Conservation (phyloP, 2,329 filamentous ascomycete species). For the Curvularia lunata region DNA sequence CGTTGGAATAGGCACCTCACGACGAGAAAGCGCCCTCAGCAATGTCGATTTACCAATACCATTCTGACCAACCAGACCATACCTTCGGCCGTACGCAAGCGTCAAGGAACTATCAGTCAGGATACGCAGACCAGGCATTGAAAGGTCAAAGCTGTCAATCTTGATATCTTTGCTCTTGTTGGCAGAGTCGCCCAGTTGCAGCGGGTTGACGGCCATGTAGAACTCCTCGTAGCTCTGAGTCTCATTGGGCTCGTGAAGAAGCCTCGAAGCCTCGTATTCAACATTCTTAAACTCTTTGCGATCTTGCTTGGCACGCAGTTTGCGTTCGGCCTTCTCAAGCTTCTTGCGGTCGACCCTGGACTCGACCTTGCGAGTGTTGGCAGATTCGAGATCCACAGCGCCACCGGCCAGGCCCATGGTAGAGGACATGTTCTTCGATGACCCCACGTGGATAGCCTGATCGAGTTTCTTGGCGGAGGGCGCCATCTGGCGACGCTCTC, state of each 20-base stretch:
- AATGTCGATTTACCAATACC: conserved; percentile 91
- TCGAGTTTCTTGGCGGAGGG: conserved; percentile 84
- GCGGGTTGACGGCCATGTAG: conserved; percentile 98
- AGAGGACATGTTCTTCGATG: conserved; percentile 94
- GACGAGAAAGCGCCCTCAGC: conserved; percentile 84
- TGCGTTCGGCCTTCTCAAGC: conserved; percentile 96
- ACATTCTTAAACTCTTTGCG: conserved; percentile 99
- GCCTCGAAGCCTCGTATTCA: conserved; percentile 91
- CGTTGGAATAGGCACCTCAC: conserved; percentile 93
- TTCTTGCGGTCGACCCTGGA: conserved; percentile 98
- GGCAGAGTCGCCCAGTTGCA: conserved; percentile 77
- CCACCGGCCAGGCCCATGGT: conserved; percentile 86
- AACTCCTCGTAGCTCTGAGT: conserved; percentile 97
- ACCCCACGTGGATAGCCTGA: conserved; percentile 91
- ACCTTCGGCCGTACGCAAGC: conserved; percentile 88
- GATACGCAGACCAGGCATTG: conserved; percentile 87
- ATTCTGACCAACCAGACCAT: conserved; percentile 98
- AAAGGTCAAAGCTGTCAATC: conserved; percentile 92
- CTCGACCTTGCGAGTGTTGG: conserved; percentile 91
- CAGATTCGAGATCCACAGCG: conserved; percentile 89
- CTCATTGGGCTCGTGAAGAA: conserved; percentile 82
- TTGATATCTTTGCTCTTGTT: conserved; percentile 98
- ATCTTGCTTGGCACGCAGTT: conserved; percentile 97
- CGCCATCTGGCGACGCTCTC: conserved; percentile 71
- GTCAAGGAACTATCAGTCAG: conserved; percentile 89